Evolutionary conservation across 2,329 filamentous ascomycete genomes (phyloP), one percentile per base, ranked within the genome.

Genomic region (Coniella lustricola): DNA sequence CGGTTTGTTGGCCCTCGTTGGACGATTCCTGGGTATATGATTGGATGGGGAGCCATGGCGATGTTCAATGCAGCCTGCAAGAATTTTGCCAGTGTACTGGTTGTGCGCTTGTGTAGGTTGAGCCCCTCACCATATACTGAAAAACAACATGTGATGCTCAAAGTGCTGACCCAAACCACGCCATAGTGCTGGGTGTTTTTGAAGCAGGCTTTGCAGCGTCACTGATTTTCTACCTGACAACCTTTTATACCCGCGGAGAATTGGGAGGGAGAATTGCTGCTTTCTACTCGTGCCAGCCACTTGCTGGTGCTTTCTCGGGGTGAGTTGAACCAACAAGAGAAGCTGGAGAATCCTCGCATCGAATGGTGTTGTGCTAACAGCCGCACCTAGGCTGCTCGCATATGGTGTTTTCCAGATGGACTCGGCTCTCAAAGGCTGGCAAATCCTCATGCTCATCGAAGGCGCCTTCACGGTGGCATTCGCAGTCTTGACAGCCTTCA

Each of bases 161-260:
- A n/a, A n/a, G n/a, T n/a, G 17, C 20, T 16, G 5, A 29, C 21
- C 3, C 9, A 3, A 16, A 17, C 34, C 9, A 17, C n/a, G 8
- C 8, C n/a, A 40, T 33, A 42, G 39, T 42, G 10, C 25, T 42
- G 10, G 39, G 39, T 18, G 22, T 29, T 10, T 42, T 42, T 32
- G 39, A 42, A 20, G 39, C 39, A 18, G 39, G 39, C 9, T 42
- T 42, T 18, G 39, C 39, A 14, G 39, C 39, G 4, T 42, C 39
- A 16, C 22, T 42, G 2, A 42, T 42, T 5, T 42, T 42, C 25
- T 42, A 42, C 25, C 25, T 42, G 5, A 46, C 44, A 7, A 46
- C 44, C 7, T 85, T 85, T 61, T 86, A 85, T 60, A 76, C 79
- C 10, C 72, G 82, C 46, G 77, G 76, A 18, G 82, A 85, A 59